Evolutionary conservation across 1,139 yeast species (phyloP), one percentile per base, ranked within the genome.

Genomic region (Sugiyamaella paludigena): DNA sequence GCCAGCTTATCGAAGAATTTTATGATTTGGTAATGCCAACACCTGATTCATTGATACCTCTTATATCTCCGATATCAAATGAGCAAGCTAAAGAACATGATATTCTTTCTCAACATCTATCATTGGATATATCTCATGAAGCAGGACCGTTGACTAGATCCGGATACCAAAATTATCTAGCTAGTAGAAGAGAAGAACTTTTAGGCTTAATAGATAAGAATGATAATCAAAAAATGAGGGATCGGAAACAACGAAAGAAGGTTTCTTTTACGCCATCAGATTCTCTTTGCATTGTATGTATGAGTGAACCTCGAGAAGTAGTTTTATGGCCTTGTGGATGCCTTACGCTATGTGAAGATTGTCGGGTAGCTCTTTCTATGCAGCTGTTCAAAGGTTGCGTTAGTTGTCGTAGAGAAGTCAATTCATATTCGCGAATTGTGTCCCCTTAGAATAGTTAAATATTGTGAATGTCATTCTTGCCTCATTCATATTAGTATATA

Each of bases 241-340:
- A 43, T 19, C 29, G 37, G 13, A 40, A 47, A 42, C 16, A 45
- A 12, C 49, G 58, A 43, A 47, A 24, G 45, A 28, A 31, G 48
- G 45, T 8, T 32, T 19, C 15, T 28, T 50, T n/a, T 24, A 36
- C 24, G 4, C 29, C 36, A 28, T 35, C 40, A n/a, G 35, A 52
- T 37, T 43, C 50, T 1, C 41, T 67, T 4, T 89, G 97, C 68
- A 95, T 87, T 2, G 84, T 89, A 2, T 89, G 97, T 65, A 92
- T 85, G 58, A 74, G 76, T 9, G 80, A 83, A 50, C 77, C 81
- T 7, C 74, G 96, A 58, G 87, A 84, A 52, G 78, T 89, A 36
- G 82, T 89, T 13, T 73, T 91, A 2, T 89, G 97, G 97, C 97
- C 97, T 1, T 89, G 97, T 64, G 79, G 82, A 58, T 89, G 97